These are phyloP conservation scores for Capronia epimyces DNA, from an alignment of 2,329 filamentous ascomycete species.

Conservation along the genomic window DNA sequence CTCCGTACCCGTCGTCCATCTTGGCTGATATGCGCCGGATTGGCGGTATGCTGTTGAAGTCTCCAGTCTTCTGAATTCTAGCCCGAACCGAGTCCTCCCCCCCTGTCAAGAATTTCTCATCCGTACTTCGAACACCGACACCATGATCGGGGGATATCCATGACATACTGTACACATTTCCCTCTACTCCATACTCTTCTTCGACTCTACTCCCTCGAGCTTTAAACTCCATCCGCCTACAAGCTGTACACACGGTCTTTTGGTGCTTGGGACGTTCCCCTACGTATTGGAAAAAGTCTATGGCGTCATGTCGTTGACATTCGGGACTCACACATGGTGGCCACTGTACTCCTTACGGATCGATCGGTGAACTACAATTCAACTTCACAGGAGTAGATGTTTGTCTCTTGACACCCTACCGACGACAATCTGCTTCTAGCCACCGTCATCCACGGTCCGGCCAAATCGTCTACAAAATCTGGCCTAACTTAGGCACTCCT, in stretches of 20 bases:
- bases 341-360: slow-evolving; percentile 2
- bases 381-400: not conserved
- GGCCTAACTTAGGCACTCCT: not conserved
- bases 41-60: slow-evolving; percentile 1
- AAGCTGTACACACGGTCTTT: too few species aligned
- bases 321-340: slow-evolving; percentile 9
- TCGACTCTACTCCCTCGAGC: not conserved
- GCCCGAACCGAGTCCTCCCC: slow-evolving; percentile 1
- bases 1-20: not conserved
- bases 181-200: not conserved
- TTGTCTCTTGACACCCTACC: not conserved
- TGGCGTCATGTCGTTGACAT: slow-evolving; percentile 24
- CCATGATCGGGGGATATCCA: not conserved
- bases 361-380: slow-evolving; percentile 11
- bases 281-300: slow-evolving; percentile 17
- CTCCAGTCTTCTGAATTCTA: slow-evolving; percentile 3
- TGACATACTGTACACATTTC: not conserved
- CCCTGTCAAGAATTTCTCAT: slow-evolving; percentile 7
- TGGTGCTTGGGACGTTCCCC: not conserved
- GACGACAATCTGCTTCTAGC: not conserved
- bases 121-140: not conserved
- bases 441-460: not conserved
- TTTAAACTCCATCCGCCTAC: not conserved
- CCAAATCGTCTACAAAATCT: not conserved
- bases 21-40: slow-evolving; percentile 12